These are phyloP conservation scores for Plasmodiophora brassicae DNA, from an alignment of 208 protist species.

Conservation along the genomic window DNA sequence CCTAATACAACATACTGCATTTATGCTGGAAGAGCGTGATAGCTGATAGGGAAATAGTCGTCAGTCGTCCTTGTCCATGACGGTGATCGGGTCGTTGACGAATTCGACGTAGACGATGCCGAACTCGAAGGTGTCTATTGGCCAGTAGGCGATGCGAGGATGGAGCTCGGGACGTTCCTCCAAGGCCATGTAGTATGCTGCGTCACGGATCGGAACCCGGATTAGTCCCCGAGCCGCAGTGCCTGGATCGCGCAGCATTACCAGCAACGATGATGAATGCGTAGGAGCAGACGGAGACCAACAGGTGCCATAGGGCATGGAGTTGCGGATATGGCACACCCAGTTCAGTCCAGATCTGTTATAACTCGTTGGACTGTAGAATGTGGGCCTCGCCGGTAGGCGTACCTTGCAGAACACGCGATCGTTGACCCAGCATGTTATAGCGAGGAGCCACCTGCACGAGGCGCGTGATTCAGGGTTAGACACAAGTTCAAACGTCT, in stretches of 20 bases:
- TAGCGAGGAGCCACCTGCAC: background rate
- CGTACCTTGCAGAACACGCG: slow-evolving; percentile 6
- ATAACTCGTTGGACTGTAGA: too few relatives aligned
- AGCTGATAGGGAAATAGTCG: too few relatives aligned
- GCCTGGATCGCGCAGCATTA: background rate
- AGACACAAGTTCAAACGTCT: background rate
- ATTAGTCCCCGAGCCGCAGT: background rate
- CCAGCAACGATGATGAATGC: background rate
- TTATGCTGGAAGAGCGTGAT: too few relatives aligned
- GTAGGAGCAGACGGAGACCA: background rate
- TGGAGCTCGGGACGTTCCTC: background rate
- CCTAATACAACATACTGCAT: too few relatives aligned
- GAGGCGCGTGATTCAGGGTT: background rate
- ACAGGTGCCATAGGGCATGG: slow-evolving; percentile 12
- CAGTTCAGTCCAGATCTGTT: background rate
- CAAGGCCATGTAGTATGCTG: background rate
- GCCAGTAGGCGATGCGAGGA: background rate
- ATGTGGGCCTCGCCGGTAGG: too few relatives aligned
- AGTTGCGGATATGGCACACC: background rate
- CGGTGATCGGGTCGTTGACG: background rate
- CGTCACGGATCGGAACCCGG: background rate
- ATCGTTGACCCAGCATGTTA: slow-evolving; percentile 25
- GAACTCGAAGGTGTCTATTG: background rate
- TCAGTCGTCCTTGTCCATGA: background rate
- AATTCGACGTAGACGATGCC: background rate